A percentile compares a stretch with the other conserved stretches of the same genome.
These are phyloP conservation scores for Wallacemonas sp. DNA, from an alignment of 208 protist species.

Conservation along the genomic window DNA sequence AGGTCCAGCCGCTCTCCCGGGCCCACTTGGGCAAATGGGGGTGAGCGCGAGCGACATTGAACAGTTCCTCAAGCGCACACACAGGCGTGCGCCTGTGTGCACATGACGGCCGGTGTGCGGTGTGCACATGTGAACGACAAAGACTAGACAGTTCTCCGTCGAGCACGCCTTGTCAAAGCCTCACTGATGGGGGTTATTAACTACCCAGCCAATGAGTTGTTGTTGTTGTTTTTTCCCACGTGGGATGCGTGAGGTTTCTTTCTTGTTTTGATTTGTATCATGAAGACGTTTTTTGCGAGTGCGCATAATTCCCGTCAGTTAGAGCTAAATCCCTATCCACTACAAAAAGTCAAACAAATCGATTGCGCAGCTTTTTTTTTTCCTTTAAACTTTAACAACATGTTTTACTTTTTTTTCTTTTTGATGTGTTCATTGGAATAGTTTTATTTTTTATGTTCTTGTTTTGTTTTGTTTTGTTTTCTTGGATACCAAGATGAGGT, in stretches of 20 bases:
- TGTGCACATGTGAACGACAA: no score
- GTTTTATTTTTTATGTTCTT: not conserved
- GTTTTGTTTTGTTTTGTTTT: constrained; percentile 1
- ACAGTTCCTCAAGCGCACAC: no score
- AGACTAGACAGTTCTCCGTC: no score
- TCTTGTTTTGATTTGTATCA: not conserved
- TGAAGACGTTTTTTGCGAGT: not conserved
- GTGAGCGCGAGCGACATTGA: no score
- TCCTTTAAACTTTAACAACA: not conserved
- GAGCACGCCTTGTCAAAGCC: no score
- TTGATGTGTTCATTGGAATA: not conserved
- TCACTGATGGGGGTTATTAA: no score
- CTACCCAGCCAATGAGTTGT: no score
- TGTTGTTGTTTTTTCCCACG: constrained; percentile 16
- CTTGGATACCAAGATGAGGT: not conserved
- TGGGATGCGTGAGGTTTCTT: no score
- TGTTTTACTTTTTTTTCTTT: constrained; percentile 5
- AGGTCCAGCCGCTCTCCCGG: no score
- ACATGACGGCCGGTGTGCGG: no score
- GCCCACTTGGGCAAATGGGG: no score
- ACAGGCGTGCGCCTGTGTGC: no score
- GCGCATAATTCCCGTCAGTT: not conserved
- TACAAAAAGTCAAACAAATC: constrained; percentile 5
- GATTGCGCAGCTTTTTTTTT: constrained; percentile 5
- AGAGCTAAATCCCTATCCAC: constrained; percentile 3